These are phyloP conservation scores for Casuarina equisetifolia DNA, from an alignment of 306 rosid species.

Conservation along the genomic window DNA sequence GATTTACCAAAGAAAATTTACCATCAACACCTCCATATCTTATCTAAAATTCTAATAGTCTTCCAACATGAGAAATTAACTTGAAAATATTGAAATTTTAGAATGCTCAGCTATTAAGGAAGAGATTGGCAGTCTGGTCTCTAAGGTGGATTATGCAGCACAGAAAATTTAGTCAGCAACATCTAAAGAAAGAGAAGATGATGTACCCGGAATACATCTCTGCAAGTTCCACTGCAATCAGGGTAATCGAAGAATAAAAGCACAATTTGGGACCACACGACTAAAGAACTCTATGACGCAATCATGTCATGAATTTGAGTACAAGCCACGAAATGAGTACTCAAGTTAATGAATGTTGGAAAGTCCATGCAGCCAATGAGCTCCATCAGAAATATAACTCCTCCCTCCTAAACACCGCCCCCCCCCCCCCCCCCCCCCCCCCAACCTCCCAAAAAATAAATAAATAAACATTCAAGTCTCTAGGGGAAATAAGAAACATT, in stretches of 20 bases:
- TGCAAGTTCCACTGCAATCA: not conserved
- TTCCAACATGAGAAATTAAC: slow-evolving; percentile 5
- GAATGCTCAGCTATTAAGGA: too few relatives aligned
- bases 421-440: too few relatives aligned
- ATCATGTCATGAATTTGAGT: too few relatives aligned
- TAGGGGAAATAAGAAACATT: too few relatives aligned
- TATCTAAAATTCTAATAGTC: not conserved
- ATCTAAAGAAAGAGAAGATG: not conserved
- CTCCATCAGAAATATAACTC: too few relatives aligned
- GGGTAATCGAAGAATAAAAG: not conserved
- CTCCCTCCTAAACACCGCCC: too few relatives aligned
- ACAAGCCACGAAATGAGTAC: too few relatives aligned
- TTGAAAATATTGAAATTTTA: not conserved
- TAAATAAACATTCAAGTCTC: too few relatives aligned
- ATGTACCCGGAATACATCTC: not conserved
- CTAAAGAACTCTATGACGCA: not conserved
- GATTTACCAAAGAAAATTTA: slow-evolving; percentile 2
- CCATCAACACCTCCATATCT: not conserved
- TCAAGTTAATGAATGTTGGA: too few relatives aligned
- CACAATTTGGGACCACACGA: not conserved
- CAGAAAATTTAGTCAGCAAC: not conserved
- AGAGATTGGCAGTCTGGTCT: not conserved
- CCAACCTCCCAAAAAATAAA: too few relatives aligned
- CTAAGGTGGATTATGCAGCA: not conserved
- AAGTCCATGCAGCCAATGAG: too few relatives aligned